Evolutionary conservation across 2,329 filamentous ascomycete species (phyloP).

Genomic region (Penicillium sp.): DNA sequence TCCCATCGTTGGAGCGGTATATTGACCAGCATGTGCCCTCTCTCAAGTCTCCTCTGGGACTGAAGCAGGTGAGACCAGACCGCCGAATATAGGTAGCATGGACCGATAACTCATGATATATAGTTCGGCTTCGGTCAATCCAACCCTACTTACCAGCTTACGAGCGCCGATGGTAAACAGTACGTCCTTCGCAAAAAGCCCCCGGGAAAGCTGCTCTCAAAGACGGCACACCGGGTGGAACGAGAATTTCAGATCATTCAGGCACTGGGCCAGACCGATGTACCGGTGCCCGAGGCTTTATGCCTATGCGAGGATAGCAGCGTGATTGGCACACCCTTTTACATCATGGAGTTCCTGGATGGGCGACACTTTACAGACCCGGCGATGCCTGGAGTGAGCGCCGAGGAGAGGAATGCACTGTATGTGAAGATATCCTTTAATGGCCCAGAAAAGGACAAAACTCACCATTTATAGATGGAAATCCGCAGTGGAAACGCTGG

Average conservation of each 20-base stretch:
- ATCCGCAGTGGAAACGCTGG: conserved; percentile 75
- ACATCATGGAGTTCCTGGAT: conserved; percentile 94
- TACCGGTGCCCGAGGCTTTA: conserved; percentile 78
- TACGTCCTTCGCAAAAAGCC: conserved; percentile 98
- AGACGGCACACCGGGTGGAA: conserved; percentile 93
- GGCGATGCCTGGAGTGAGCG: conserved; percentile 65
- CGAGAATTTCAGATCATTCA: conserved; percentile 88
- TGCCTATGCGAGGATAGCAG: conserved; percentile 76
- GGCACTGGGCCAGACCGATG: conserved; percentile 71
- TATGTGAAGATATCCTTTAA: conserved; percentile 32
- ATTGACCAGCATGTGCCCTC: conserved; percentile 71
- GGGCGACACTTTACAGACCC: conserved; percentile 92
- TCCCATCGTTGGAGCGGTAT: conserved; percentile 72
- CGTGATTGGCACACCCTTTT: conserved; percentile 86
- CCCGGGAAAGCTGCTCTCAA: conserved; percentile 85
- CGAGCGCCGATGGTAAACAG: conserved; percentile 60
- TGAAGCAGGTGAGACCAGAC: conserved; percentile 67
- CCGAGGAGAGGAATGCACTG: conserved; percentile 68
- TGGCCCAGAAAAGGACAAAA: neutral
- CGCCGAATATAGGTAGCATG: neutral
- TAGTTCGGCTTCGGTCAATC: conserved; percentile 97
- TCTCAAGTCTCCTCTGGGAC: conserved; percentile 73
- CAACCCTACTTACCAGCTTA: conserved; percentile 94
- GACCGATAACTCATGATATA: conserved; percentile 1
- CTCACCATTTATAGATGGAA: conserved; percentile 57